Percentiles rank a stretch among this genome's conserved stretches.
Conservation (phyloP, 2,329 filamentous ascomycete genomes). For the Beauveria bassiana region DNA sequence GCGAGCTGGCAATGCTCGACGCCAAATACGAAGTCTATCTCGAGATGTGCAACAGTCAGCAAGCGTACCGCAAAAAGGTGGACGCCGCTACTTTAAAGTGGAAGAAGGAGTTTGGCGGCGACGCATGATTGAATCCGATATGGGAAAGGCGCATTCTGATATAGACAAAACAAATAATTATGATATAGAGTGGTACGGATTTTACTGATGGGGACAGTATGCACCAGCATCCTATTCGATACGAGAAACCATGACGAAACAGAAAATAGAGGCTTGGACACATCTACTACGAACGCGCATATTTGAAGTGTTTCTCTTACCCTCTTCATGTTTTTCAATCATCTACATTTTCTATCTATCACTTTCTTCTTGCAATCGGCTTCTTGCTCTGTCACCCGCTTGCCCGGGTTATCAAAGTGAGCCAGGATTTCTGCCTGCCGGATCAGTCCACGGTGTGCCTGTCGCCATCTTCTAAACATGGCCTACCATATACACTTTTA, state of each 20-base stretch:
- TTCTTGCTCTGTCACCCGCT: too few relatives aligned
- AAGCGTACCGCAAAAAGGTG: conserved; percentile 70
- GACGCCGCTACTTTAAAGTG: conserved; percentile 50
- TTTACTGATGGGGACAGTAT: not conserved
- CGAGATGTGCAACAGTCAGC: conserved; percentile 82
- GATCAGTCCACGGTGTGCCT: too few relatives aligned
- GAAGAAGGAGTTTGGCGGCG: conserved; percentile 22
- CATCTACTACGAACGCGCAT: too few relatives aligned
- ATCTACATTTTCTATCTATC: too few relatives aligned
- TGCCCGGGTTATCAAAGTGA: too few relatives aligned
- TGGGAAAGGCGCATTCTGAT: not conserved
- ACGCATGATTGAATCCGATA: conserved; percentile 9
- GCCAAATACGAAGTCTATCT: conserved; percentile 96
- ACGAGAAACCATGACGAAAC: not conserved
- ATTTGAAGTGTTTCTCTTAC: too few relatives aligned
- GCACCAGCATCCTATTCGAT: not conserved
- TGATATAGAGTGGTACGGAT: not conserved
- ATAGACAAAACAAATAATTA: not conserved
- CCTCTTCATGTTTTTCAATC: too few relatives aligned
- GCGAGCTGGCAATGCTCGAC: conserved; percentile 71
- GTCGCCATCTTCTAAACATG: too few relatives aligned
- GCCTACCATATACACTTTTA: too few relatives aligned
- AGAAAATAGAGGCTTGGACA: too few relatives aligned
- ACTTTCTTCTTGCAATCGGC: too few relatives aligned
- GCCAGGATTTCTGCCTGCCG: too few relatives aligned